Conservation (phyloP, 345 rosid species). For the Hypericum perforatum region DNA sequence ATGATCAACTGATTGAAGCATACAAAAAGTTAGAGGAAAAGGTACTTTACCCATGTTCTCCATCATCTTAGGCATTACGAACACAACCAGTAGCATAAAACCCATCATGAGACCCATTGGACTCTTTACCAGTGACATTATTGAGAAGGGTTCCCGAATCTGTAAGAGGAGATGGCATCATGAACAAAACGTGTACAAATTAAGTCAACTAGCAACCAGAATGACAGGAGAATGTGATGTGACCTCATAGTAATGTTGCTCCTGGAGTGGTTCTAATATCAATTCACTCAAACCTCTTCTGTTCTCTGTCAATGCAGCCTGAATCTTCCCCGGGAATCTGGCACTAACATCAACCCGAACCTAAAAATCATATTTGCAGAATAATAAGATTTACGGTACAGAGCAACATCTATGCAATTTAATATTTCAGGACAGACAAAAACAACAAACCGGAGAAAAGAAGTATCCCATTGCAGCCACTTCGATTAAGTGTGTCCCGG, state of each 20-base stretch:
- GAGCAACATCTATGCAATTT: background rate
- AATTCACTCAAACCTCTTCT: conserved; percentile 76
- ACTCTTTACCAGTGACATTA: conserved; percentile 77
- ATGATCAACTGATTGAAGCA: background rate
- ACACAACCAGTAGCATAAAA: conserved; percentile 83
- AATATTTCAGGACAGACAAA: conserved; percentile 2
- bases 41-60: conserved; percentile 74
- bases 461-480: conserved; percentile 74
- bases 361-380: conserved; percentile 29
- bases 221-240: conserved; percentile 9
- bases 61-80: conserved; percentile 89
- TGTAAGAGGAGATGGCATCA: conserved; percentile 23
- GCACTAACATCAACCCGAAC: conserved; percentile 98
- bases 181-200: conserved; percentile 11
- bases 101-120: conserved; percentile 99
- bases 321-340: conserved; percentile 86
- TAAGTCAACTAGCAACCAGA: conserved; percentile 1
- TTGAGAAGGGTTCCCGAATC: conserved; percentile 85
- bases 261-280: conserved; percentile 71
- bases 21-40: background rate
- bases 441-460: conserved; percentile 78
- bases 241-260: conserved; percentile 90
- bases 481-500: conserved; percentile 96
- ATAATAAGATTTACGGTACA: conserved; percentile 1
- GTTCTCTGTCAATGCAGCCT: conserved; percentile 88